Percentiles rank a stretch among this genome's conserved stretches.
Conservation (phyloP, 2,329 filamentous ascomycete species). For the Sarocladium kiliense region DNA sequence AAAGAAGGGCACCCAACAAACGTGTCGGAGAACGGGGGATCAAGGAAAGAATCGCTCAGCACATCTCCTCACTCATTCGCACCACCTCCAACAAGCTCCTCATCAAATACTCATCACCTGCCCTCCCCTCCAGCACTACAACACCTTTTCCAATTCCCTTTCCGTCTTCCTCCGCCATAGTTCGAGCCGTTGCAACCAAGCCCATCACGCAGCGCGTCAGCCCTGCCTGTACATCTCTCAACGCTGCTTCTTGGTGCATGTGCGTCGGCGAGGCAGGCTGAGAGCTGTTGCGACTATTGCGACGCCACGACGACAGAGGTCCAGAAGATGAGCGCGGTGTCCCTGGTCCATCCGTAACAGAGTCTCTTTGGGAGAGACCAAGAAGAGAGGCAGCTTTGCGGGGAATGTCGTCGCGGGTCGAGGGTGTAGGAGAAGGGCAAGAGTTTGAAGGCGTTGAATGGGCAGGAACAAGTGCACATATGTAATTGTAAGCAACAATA, state of each 20-base stretch:
- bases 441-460: conserved; percentile 13
- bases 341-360: background rate
- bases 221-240: conserved; percentile 42
- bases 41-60: conserved; percentile 1
- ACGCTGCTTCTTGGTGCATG: conserved; percentile 23
- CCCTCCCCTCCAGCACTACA: conserved; percentile 23
- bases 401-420: conserved; percentile 33
- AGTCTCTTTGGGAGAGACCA: conserved; percentile 31
- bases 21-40: background rate
- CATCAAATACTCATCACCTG: conserved; percentile 32
- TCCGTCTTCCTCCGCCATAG: conserved; percentile 25
- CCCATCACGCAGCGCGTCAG: conserved; percentile 45
- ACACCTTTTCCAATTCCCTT: conserved; percentile 21
- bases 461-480: conserved; percentile 28
- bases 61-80: conserved; percentile 28
- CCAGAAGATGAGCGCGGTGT: background rate
- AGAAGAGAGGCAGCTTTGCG: conserved; percentile 48
- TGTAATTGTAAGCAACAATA: conserved; percentile 54
- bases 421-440: conserved; percentile 14
- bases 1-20: background rate
- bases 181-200: conserved; percentile 43
- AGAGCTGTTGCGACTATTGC: conserved; percentile 13
- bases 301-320: conserved; percentile 14
- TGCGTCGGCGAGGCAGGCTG: background rate
- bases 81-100: conserved; percentile 39